These are phyloP conservation scores for Gryganskiella cystojenkinii DNA, from an alignment of 192 early-diverging fungal species.

Conservation along the genomic window DNA sequence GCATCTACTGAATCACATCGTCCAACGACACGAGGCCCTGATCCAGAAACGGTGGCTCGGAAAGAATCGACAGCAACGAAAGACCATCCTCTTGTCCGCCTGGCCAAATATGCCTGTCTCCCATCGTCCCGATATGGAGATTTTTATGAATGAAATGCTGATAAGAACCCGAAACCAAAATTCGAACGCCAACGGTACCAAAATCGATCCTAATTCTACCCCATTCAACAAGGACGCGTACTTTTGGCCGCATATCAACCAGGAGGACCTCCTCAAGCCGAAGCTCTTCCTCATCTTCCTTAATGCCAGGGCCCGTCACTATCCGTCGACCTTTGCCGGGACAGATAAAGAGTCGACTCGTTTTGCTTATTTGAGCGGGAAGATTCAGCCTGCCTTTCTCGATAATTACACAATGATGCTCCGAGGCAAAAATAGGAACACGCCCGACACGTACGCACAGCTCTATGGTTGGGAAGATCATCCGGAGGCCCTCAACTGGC, in stretches of 20 bases:
- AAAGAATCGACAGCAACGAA: slow-evolving; percentile 32
- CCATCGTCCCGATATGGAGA: slow-evolving; percentile 43
- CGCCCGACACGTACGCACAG: slow-evolving; percentile 26
- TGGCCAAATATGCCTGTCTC: slow-evolving; percentile 32
- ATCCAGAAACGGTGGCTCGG: slow-evolving; percentile 38
- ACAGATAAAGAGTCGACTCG: slow-evolving; percentile 27
- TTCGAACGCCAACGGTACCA: background rate
- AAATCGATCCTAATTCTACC: too few species aligned
- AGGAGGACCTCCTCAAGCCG: slow-evolving; percentile 42
- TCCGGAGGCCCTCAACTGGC: slow-evolving; percentile 21
- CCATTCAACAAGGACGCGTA: too few species aligned
- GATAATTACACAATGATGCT: slow-evolving; percentile 45
- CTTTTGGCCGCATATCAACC: slow-evolving; percentile 42
- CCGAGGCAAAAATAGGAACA: slow-evolving; percentile 32
- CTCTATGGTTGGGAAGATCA: slow-evolving; percentile 29
- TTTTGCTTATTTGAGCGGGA: slow-evolving; percentile 23
- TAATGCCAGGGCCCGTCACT: slow-evolving; percentile 37
- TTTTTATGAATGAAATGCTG: slow-evolving; percentile 16
- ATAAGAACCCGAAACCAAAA: too few species aligned
- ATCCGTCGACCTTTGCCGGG: slow-evolving; percentile 30
- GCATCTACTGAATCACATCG: slow-evolving; percentile 31
- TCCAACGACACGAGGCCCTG: slow-evolving; percentile 23
- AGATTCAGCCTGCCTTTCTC: slow-evolving; percentile 24
- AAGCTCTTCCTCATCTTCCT: slow-evolving; percentile 40
- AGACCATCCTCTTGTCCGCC: slow-evolving; percentile 23